phyloP scores from a whole-genome alignment of 352 stramenopile genomes.

The Phytophthora aleatoria region DNA sequence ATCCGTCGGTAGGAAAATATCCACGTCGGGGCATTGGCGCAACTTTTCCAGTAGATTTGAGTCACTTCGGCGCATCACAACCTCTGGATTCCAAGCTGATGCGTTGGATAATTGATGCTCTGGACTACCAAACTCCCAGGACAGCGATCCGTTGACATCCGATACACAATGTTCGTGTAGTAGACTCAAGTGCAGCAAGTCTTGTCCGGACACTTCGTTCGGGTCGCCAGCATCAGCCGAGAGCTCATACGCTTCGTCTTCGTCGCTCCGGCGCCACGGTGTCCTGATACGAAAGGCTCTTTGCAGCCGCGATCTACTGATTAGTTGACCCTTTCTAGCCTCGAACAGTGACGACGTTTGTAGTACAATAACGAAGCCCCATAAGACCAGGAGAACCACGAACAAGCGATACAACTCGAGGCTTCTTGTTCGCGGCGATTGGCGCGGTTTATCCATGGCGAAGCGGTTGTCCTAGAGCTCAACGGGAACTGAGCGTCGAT shows the following conservation, averaged over 20 bases:
- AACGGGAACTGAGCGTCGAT: slow-evolving; percentile 1
- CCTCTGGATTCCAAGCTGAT: slow-evolving; percentile 22
- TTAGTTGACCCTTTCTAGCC: slow-evolving; percentile 9
- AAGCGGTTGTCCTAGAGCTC: background rate
- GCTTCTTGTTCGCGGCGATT: background rate
- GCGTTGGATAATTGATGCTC: slow-evolving; percentile 30
- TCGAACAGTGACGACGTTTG: slow-evolving; percentile 23
- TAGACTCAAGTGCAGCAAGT: slow-evolving; percentile 40
- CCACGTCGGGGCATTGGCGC: slow-evolving; percentile 46
- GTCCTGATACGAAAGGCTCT: slow-evolving; percentile 8
- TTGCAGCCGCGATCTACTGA: slow-evolving; percentile 8
- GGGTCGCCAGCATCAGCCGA: slow-evolving; percentile 13
- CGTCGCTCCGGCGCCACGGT: slow-evolving; percentile 9
- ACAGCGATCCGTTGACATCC: slow-evolving; percentile 22
- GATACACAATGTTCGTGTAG: slow-evolving; percentile 36
- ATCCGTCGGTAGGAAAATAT: slow-evolving; percentile 45
- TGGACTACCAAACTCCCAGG: slow-evolving; percentile 38
- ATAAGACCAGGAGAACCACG: slow-evolving; percentile 24
- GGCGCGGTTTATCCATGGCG: slow-evolving; percentile 10
- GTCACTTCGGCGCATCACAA: slow-evolving; percentile 30
- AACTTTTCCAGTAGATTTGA: slow-evolving; percentile 36
- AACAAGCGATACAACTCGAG: slow-evolving; percentile 20
- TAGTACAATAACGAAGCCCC: slow-evolving; percentile 18
- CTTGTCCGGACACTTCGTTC: slow-evolving; percentile 26
- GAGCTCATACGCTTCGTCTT: slow-evolving; percentile 1